phyloP scores from a whole-genome alignment of 2,329 filamentous ascomycete species.

The Pestalotiopsis fici region DNA sequence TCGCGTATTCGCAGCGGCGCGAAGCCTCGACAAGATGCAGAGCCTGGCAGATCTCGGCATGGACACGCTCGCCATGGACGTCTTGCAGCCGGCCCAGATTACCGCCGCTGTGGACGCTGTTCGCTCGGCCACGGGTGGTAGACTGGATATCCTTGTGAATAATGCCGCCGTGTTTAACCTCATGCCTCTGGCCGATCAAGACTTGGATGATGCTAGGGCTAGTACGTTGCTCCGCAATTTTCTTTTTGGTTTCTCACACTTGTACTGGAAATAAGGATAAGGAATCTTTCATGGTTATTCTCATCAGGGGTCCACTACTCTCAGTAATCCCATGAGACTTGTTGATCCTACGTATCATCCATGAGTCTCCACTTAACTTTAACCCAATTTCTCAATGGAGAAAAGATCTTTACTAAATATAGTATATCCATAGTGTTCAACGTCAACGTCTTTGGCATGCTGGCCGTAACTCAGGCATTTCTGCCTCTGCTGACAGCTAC shows the following conservation, averaged over 20 bases:
- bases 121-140: conserved; percentile 9
- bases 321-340: not conserved
- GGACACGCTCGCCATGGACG: conserved; percentile 28
- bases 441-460: conserved; percentile 28
- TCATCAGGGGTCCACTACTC: not conserved
- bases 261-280: not conserved
- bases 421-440: conserved; percentile 17
- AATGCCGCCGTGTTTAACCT: conserved; percentile 24
- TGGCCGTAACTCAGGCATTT: conserved; percentile 32
- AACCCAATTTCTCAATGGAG: not conserved
- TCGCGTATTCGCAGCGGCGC: conserved; percentile 31
- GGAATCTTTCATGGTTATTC: not conserved
- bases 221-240: not conserved
- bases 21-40: conserved; percentile 23
- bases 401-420: not conserved
- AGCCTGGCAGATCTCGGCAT: conserved; percentile 23
- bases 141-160: conserved; percentile 27
- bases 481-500: conserved; percentile 28
- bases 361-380: not conserved
- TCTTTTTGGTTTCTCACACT: not conserved
- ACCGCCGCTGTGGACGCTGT: conserved; percentile 16
- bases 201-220: conserved; percentile 15
- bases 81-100: conserved; percentile 27
- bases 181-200: conserved; percentile 23
- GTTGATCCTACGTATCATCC: not conserved